Base-by-base conservation (phyloP, 306 rosid genomes). In the Castanopsis chinensis region DNA sequence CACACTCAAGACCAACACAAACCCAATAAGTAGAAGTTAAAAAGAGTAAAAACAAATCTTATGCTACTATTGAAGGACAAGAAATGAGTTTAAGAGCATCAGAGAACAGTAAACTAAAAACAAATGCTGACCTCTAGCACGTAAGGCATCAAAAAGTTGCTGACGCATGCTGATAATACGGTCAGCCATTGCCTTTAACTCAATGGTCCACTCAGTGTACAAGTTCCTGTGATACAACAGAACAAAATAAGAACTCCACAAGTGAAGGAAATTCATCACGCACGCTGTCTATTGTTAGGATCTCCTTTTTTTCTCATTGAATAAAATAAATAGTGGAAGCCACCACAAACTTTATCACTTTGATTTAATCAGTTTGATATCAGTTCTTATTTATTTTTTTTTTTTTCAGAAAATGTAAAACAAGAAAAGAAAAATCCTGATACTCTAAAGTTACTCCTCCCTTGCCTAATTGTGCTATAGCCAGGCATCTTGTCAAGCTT, bases 181-280 rank as follows among this genome's bases (percentile, higher is more conserved):
- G 78, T 96, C 98, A 76, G 99, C 99, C 99, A 96, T 96, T 79
- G 82, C 97, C 90, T 93, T 96, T 92, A 96, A 86, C 87, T 96
- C 99, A 81, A 91, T 12, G 37, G 98, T 96, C 99, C 99, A 93
- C 59, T 96, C 99, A 79, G 88, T 82, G 85, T 67, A 91, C 92
- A 96, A 71, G 63, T 90, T 84, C 84, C 99, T 96, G 82, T 51
- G 55, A 53, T 19, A 53, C 25, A 59, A 59, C 60, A 60, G 30
- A 30, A 17, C 5, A 53, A 54, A 14, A 58, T 25, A 17, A 70
- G 27, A 52, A 57, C 21, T 64, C 54, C 72, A 72, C 71, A 6
- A 49, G 71, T 58, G 76, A 75, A 61, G 64, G 63, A 67, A 69
- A 25, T 41, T 41, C 45, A 70, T 33, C 28, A 58, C 21, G 43